Evolutionary conservation across 768 basidiomycete species (phyloP).

Genomic region (Paxillus ammoniavirescens): DNA sequence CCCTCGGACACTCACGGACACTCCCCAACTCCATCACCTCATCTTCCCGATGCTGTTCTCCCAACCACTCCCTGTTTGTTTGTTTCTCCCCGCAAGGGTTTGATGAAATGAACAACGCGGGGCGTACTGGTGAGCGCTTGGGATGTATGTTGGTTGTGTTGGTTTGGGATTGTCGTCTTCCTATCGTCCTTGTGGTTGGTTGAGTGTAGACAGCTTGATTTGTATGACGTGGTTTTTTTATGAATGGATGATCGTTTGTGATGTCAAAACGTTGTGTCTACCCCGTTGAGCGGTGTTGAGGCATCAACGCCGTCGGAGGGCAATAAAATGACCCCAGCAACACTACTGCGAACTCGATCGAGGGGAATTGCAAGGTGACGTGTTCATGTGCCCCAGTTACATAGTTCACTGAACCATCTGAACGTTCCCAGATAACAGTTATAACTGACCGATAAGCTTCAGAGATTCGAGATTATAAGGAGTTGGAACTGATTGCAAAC

Average conservation of each 20-base stretch:
- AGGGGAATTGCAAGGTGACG: no score
- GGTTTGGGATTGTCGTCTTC: neutral
- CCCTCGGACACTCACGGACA: neutral
- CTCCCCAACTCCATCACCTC: slow-evolving; percentile 5
- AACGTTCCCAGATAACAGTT: no score
- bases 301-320: no score
- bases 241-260: slow-evolving; percentile 2
- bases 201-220: slow-evolving; percentile 10
- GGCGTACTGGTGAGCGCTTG: slow-evolving; percentile 46
- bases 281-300: no score
- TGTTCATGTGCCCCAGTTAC: no score
- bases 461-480: no score
- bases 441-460: no score
- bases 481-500: neutral
- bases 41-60: slow-evolving; percentile 25
- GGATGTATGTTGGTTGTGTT: slow-evolving; percentile 5
- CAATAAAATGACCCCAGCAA: no score
- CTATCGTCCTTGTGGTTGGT: neutral
- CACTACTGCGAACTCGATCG: no score
- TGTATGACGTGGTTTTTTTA: slow-evolving; percentile 1
- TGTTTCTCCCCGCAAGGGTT: slow-evolving; percentile 49
- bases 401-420: no score
- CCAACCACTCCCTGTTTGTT: slow-evolving; percentile 11
- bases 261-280: slow-evolving; percentile 1
- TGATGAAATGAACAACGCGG: slow-evolving; percentile 39